Evolutionary conservation across 2,329 filamentous ascomycete species (phyloP).

Genomic region (Phoma sp.): DNA sequence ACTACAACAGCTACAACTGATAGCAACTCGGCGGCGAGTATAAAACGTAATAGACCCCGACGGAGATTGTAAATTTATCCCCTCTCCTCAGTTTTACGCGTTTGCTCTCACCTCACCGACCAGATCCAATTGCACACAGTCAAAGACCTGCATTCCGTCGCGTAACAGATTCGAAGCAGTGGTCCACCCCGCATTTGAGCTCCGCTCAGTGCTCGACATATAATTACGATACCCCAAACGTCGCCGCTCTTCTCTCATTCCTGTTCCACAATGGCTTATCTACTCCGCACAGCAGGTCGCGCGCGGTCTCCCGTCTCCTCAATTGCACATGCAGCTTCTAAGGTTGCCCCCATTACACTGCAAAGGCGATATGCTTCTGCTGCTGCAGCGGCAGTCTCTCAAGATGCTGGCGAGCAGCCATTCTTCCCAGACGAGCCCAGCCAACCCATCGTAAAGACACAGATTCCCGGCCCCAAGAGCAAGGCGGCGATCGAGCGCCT

Average conservation of each 20-base stretch:
- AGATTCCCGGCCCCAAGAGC: slow-evolving; percentile 78
- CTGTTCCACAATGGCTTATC: slow-evolving; percentile 36
- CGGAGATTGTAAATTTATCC: not conserved
- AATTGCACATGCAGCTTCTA: slow-evolving; percentile 20
- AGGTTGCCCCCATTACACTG: slow-evolving; percentile 26
- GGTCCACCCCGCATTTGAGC: slow-evolving; percentile 13
- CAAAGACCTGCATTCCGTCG: slow-evolving; percentile 2
- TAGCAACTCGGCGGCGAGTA: slow-evolving; percentile 1
- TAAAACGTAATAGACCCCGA: slow-evolving; percentile 2
- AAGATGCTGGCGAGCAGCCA: slow-evolving; percentile 50
- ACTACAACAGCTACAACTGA: slow-evolving; percentile 7
- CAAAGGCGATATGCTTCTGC: slow-evolving; percentile 42
- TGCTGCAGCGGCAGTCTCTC: slow-evolving; percentile 37
- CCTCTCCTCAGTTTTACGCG: not conserved
- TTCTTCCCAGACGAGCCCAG: slow-evolving; percentile 66
- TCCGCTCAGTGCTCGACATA: slow-evolving; percentile 6
- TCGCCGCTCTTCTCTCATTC: not conserved
- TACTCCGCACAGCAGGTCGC: slow-evolving; percentile 37
- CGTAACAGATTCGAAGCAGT: slow-evolving; percentile 5
- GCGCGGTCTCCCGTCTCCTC: slow-evolving; percentile 21
- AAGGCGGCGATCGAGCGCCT: slow-evolving; percentile 72
- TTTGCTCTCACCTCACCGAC: not conserved
- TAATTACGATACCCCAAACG: not conserved
- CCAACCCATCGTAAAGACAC: slow-evolving; percentile 60
- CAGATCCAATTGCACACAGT: not conserved